phyloP scores from a whole-genome alignment of 2,329 filamentous ascomycete genomes.

The Colletotrichum filicis region DNA sequence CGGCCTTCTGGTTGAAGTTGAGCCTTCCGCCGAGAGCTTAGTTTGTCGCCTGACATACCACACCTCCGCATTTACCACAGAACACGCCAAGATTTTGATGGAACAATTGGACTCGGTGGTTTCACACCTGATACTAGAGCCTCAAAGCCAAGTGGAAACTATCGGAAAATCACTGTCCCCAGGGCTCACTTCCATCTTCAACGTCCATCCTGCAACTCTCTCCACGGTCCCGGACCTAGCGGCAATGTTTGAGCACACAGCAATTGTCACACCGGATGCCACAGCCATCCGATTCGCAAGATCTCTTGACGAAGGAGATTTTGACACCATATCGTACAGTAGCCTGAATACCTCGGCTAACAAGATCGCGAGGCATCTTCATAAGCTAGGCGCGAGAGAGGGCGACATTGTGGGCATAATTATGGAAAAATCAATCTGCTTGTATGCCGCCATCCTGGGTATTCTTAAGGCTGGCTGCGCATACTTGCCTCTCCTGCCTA shows the following conservation, averaged over 20 bases:
- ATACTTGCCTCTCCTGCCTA: conserved; percentile 82
- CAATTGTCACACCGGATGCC: conserved; percentile 57
- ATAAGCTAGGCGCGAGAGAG: conserved; percentile 54
- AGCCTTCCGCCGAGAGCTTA: conserved; percentile 64
- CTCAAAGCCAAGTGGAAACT: not conserved
- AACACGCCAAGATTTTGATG: conserved; percentile 67
- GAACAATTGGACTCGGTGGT: conserved; percentile 69
- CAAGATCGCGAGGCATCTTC: conserved; percentile 65
- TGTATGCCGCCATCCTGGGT: conserved; percentile 81
- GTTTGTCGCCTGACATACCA: conserved; percentile 60
- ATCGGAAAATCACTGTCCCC: conserved; percentile 43
- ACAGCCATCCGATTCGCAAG: conserved; percentile 74
- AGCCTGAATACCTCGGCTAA: conserved; percentile 71
- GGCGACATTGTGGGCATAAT: conserved; percentile 76
- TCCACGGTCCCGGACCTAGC: conserved; percentile 57
- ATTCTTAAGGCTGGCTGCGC: conserved; percentile 80
- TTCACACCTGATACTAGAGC: conserved; percentile 39
- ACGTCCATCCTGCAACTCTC: conserved; percentile 49
- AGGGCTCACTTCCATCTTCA: conserved; percentile 60
- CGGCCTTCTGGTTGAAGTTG: conserved; percentile 79
- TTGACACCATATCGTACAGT: conserved; percentile 67
- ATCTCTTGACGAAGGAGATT: conserved; percentile 50
- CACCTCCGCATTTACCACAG: conserved; percentile 58
- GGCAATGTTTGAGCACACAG: conserved; percentile 65
- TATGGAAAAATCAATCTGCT: conserved; percentile 78